Base-by-base conservation (phyloP, 257 asterid species). In the Capsicum baccatum region DNA sequence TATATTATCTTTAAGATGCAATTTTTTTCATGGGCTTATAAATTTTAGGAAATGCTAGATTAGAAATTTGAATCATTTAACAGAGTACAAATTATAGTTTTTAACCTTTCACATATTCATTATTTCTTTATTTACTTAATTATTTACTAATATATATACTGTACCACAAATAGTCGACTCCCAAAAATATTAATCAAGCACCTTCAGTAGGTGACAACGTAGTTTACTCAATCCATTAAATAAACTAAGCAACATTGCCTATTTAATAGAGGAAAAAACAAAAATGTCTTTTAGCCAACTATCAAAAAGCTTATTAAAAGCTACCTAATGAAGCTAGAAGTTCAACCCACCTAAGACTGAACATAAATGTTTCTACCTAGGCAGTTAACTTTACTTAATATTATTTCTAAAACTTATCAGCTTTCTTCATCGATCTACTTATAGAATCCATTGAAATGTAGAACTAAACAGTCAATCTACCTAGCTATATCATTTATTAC, bases 291-390 rank as follows among this genome's bases (percentile, higher is more conserved):
- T 39, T 68, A 10, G 33, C 54, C 78, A 50, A 12, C 42, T 19
- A 47, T 48, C 80, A n/a, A 48, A 71, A 48, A 19, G 19, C 60
- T 19, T 50, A 19, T 39, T 19, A 52, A 33, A 74, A 21, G 60
- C 80, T 50, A 74, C 60, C 79, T 71, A 71, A 71, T 47, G 60
- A 50, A 48, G 80, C 33, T 26, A 26, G 33, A 26, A 50, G 60
- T 19, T 74, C 80, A 8, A 50, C 60, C 44, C 60, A 50, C 80
- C 60, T 21, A 74, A 50, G 39, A 73, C 80, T 50, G 80, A 73
- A 73, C n/a, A 26, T 26, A 48, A 16, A 73, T 48, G 37, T 73
- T 73, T 74, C 80, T 19, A 60, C 44, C 17, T 12, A 74, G 44
- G 44, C 60, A 74, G 60, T 74, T 74, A 12, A 73, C 60, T 19